Evolutionary conservation across 1,284 basidiomycete species (phyloP), one percentile per base, ranked within the genome.

Genomic region (Ustilago tritici): DNA sequence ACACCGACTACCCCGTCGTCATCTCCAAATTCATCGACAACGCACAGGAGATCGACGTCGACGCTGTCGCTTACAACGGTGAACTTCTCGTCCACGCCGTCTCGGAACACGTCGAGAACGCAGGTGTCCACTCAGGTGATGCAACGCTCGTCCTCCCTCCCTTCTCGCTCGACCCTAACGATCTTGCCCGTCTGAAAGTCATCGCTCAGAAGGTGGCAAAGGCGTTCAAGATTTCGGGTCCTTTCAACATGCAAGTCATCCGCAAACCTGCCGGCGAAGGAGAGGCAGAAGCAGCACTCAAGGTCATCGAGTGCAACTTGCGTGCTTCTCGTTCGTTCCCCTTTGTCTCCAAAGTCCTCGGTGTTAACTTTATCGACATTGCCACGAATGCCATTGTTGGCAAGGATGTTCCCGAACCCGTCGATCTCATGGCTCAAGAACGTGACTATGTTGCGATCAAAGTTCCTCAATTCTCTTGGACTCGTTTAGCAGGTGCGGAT

Each of bases 211-310:
- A 98, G 88, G 95, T 99, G 71, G 97, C 95, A 53, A 89, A 90
- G 61, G 96, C 95, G 2, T 97, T 98, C 87, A 90, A 98, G 84
- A 98, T 99, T 70, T 96, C 94, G 34, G 96, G 97, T 28, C 97
- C 97, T 7, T 99, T 92, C 91, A 99, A 99, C 88, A 99, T 99
- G 95, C 97, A 99, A 88, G 91, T 99, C 87, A 99, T 99, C 88
- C 92, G 93, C 85, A 95, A 95, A 87, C 90, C 91, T 3, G 87
- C 90, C 10, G 83, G 86, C 34, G 90, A 89, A 58, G 88, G 90
- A 31, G 86, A 86, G 67, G 89, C 92, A 64, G 88, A 88, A 72
- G 89, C 92, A 9, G 89, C 90, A 70, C 91, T 99, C 82, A 99
- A 98, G 89, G 96, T 99, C 77, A 99, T 99, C 78, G 96, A 99